Evolutionary conservation across 1,284 basidiomycete genomes (phyloP), one percentile per base, ranked within the genome.

Genomic region (Moesziomyces sp.): DNA sequence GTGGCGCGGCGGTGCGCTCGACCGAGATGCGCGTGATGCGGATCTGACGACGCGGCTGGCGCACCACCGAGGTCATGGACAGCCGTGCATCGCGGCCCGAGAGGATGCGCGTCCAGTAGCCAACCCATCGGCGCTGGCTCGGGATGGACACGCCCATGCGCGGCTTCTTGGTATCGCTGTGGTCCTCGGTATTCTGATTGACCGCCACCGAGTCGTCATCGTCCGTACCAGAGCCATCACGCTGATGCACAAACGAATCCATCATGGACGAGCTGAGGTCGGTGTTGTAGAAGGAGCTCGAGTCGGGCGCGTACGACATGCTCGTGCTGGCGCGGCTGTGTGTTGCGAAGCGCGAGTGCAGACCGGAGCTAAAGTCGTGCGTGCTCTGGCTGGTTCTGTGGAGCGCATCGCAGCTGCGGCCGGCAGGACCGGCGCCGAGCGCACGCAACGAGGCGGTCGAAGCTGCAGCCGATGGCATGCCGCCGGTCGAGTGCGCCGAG

Each of bases 81-180:
- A 68, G 45, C 14, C 78, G 66, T 26, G 78, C 65, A 43, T 79
- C 78, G 3, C 56, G 44, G 10, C 62, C 65, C 19, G 73, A 53
- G 7, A 79, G 71, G 3, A 79, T 74, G 4, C 78, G 56, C 4
- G 70, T 64, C 78, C 78, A 79, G 60, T 79, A 79, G 16, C 76
- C 76, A 1, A 77, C 73, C 69, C 69, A 80, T 24, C 78, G 46
- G 11, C 77, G 64, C 44, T 80, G 78, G 11, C 58, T 65, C 0
- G 76, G 63, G 44, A 80, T 78, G 19, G 74, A 77, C 3, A 80
- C 74, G n/a, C 76, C 78, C 60, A 77, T 68, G 34, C 60, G 60
- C 11, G 75, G 75, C 21, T 59, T 48, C 40, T 54, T 59, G 13
- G 56, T 55, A n/a, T 48, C 42, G 28, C 49, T 28, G 56, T 69